Evolutionary conservation across 768 basidiomycete genomes (phyloP).

Genomic region (Botryobasidium botryosum): DNA sequence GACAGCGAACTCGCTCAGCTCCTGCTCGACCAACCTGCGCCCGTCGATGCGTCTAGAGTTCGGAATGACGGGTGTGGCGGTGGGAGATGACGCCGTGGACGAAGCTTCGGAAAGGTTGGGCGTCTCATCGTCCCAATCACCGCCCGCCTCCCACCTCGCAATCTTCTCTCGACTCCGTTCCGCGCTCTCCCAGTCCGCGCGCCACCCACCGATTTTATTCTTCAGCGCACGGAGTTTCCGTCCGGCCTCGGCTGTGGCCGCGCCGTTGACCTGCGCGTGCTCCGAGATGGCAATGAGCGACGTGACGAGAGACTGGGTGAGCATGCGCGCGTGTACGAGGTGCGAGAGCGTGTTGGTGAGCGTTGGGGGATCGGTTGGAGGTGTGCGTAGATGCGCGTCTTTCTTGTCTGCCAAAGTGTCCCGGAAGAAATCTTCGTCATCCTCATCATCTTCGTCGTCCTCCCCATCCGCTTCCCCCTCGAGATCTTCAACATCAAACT

Average conservation of each 20-base stretch:
- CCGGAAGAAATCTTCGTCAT: slow-evolving; percentile 25
- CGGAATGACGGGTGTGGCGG: not conserved
- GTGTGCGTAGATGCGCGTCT: slow-evolving; percentile 31
- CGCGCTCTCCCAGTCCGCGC: slow-evolving; percentile 69
- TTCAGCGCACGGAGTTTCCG: slow-evolving; percentile 73
- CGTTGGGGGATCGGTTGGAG: slow-evolving; percentile 36
- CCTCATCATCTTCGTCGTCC: slow-evolving; percentile 30
- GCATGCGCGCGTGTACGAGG: slow-evolving; percentile 50
- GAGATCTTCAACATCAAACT: slow-evolving; percentile 9
- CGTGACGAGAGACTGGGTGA: slow-evolving; percentile 56
- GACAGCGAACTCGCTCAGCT: slow-evolving; percentile 55
- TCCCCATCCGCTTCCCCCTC: slow-evolving; percentile 21
- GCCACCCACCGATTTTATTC: slow-evolving; percentile 67
- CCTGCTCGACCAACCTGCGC: slow-evolving; percentile 56
- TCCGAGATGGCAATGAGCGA: slow-evolving; percentile 68
- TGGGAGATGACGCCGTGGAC: slow-evolving; percentile 14
- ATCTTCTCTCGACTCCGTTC: slow-evolving; percentile 61
- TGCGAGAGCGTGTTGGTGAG: slow-evolving; percentile 45
- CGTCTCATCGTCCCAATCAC: slow-evolving; percentile 25
- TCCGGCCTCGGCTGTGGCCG: slow-evolving; percentile 69
- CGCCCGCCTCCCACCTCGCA: slow-evolving; percentile 56
- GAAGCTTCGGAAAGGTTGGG: slow-evolving; percentile 20
- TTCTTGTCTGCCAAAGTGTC: slow-evolving; percentile 25
- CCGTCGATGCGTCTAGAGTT: slow-evolving; percentile 42
- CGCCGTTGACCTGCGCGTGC: slow-evolving; percentile 77